Percentiles rank a stretch among this genome's conserved stretches.
Conservation (phyloP, 2,329 filamentous ascomycete genomes). For the Paraphaeosphaeria sporulosa region DNA sequence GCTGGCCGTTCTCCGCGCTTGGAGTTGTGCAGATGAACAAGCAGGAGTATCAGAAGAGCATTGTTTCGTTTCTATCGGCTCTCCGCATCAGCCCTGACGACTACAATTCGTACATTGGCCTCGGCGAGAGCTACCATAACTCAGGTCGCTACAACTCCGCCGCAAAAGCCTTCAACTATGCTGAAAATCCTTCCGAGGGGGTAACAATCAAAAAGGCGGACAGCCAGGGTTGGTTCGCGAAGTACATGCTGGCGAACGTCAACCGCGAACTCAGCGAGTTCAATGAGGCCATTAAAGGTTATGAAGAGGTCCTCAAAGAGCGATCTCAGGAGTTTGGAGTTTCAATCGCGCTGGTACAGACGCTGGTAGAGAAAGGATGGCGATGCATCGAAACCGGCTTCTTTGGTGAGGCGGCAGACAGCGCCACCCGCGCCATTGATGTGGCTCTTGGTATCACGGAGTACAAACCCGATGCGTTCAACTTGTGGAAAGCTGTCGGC, state of each 20-base stretch:
- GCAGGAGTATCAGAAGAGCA: conserved; percentile 86
- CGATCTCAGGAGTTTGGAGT: conserved; percentile 84
- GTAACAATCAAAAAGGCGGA: conserved; percentile 59
- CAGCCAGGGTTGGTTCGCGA: conserved; percentile 91
- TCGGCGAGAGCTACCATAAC: conserved; percentile 97
- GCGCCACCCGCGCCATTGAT: conserved; percentile 72
- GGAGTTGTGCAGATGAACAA: conserved; percentile 95
- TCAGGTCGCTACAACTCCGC: conserved; percentile 95
- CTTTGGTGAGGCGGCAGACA: conserved; percentile 81
- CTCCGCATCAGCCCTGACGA: conserved; percentile 83
- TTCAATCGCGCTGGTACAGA: conserved; percentile 85
- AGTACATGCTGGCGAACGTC: conserved; percentile 96
- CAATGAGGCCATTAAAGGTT: conserved; percentile 80
- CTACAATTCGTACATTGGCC: conserved; percentile 94
- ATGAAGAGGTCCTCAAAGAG: conserved; percentile 73
- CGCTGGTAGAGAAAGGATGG: conserved; percentile 81
- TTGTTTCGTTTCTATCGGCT: conserved; percentile 90
- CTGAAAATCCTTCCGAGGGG: conserved; percentile 74
- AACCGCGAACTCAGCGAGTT: conserved; percentile 91
- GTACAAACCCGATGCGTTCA: conserved; percentile 76
- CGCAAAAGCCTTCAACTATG: conserved; percentile 86
- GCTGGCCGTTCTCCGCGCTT: conserved; percentile 94
- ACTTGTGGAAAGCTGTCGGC: conserved; percentile 91
- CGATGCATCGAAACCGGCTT: conserved; percentile 80
- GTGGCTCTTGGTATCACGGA: conserved; percentile 70